These are phyloP conservation scores for Hyphodiscus sp. DNA, from an alignment of 2,329 filamentous ascomycete genomes.

Conservation along the genomic window DNA sequence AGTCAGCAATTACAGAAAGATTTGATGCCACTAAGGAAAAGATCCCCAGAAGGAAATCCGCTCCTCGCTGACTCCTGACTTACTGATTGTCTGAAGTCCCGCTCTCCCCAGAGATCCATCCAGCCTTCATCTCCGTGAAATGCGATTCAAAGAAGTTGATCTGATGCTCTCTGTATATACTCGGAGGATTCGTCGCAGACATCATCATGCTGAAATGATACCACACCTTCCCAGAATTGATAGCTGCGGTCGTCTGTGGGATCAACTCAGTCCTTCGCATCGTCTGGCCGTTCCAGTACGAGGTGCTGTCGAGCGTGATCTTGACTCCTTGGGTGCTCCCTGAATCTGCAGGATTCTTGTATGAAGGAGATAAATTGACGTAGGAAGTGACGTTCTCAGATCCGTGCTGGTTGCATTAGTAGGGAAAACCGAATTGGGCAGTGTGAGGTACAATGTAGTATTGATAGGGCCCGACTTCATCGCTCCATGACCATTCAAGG, in stretches of 20 bases:
- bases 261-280: slow-evolving; percentile 73
- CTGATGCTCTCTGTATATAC: slow-evolving; percentile 60
- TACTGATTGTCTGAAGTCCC: slow-evolving; percentile 34
- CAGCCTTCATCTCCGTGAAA: slow-evolving; percentile 69
- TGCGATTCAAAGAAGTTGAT: slow-evolving; percentile 58
- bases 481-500: slow-evolving; percentile 59
- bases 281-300: slow-evolving; percentile 65
- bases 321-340: slow-evolving; percentile 58
- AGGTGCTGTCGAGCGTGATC: slow-evolving; percentile 56
- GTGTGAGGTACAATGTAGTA: slow-evolving; percentile 53
- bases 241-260: slow-evolving; percentile 59
- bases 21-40: too few relatives aligned
- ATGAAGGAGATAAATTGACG: slow-evolving; percentile 40
- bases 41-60: too few relatives aligned
- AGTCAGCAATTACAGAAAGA: too few relatives aligned
- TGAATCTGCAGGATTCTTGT: slow-evolving; percentile 49
- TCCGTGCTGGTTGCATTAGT: slow-evolving; percentile 44
- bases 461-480: slow-evolving; percentile 63
- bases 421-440: too few relatives aligned
- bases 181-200: slow-evolving; percentile 52
- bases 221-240: slow-evolving; percentile 60
- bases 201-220: slow-evolving; percentile 68
- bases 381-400: slow-evolving; percentile 33
- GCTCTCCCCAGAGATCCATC: slow-evolving; percentile 46
- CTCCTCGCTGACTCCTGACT: too few relatives aligned